Percentiles rank a stretch among this genome's conserved stretches.
Conservation (phyloP, 2,329 filamentous ascomycete species). For the Aspergillus luchuensis region DNA sequence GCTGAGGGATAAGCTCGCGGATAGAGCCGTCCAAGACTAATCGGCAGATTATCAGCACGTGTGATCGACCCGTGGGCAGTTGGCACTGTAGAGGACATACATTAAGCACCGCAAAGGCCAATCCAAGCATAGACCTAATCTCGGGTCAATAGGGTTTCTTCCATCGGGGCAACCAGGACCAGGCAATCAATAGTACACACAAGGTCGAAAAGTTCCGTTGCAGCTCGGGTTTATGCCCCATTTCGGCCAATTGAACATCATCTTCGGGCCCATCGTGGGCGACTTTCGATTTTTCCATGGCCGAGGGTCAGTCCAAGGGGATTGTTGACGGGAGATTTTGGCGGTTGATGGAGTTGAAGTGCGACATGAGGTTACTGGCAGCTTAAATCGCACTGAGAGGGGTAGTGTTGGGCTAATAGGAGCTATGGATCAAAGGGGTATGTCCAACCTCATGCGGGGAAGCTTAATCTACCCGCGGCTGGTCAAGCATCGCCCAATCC, state of each 20-base stretch:
- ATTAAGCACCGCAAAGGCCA: conserved; percentile 64
- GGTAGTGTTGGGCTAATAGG: background rate
- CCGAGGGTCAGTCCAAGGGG: background rate
- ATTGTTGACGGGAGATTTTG: background rate
- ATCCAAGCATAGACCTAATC: conserved; percentile 56
- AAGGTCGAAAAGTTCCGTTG: conserved; percentile 59
- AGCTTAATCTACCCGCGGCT: background rate
- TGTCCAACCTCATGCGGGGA: conserved; percentile 19
- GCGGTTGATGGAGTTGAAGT: background rate
- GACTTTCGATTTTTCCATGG: conserved; percentile 11
- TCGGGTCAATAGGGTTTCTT: background rate
- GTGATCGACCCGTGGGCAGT: background rate
- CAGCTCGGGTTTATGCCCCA: conserved; percentile 61
- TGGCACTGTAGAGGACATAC: conserved; percentile 18
- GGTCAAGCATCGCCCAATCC: background rate
- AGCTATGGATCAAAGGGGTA: conserved; percentile 13
- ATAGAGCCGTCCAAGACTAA: conserved; percentile 61
- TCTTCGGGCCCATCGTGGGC: conserved; percentile 28
- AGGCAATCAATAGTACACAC: conserved; percentile 18
- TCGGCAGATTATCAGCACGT: conserved; percentile 10
- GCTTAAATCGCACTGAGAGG: background rate
- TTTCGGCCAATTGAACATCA: conserved; percentile 48
- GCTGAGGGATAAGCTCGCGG: conserved; percentile 60
- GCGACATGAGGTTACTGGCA: background rate
- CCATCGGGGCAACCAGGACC: background rate